Evolutionary conservation across 2,329 filamentous ascomycete genomes (phyloP).

Genomic region (Fusarium verrucosum): DNA sequence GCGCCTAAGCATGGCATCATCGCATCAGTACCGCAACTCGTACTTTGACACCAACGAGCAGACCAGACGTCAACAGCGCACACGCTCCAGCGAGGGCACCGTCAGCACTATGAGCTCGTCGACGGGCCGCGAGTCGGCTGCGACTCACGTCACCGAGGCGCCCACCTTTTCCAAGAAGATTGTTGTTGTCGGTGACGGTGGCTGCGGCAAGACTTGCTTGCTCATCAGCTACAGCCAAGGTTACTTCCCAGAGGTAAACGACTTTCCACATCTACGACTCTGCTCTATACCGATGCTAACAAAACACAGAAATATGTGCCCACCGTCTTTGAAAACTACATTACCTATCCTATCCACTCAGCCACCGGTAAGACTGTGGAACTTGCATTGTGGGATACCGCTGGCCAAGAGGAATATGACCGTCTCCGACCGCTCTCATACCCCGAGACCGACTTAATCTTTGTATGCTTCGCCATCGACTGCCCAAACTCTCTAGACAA

Average conservation of each 20-base stretch:
- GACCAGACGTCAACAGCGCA: constrained; percentile 60
- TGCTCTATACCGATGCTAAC: constrained; percentile 11
- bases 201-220: constrained; percentile 97
- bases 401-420: constrained; percentile 98
- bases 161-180: constrained; percentile 99
- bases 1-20: constrained; percentile 60
- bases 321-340: constrained; percentile 99
- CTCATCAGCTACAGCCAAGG: constrained; percentile 99
- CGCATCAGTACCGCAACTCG: constrained; percentile 64
- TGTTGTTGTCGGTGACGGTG: constrained; percentile 96
- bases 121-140: constrained; percentile 78
- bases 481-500: constrained; percentile 98
- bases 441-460: constrained; percentile 96
- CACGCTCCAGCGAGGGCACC: constrained; percentile 85
- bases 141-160: constrained; percentile 87
- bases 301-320: constrained; percentile 92
- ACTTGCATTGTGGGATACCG: constrained; percentile 97
- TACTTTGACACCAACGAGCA: constrained; percentile 57
- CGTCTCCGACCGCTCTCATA: constrained; percentile 94
- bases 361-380: constrained; percentile 93
- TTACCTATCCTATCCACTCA: constrained; percentile 92
- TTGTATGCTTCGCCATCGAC: constrained; percentile 99
- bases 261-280: not conserved
- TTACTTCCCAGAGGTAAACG: constrained; percentile 93
- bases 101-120: constrained; percentile 84